Evolutionary conservation across 345 rosid genomes (phyloP).

Genomic region (Pistacia integerrima): DNA sequence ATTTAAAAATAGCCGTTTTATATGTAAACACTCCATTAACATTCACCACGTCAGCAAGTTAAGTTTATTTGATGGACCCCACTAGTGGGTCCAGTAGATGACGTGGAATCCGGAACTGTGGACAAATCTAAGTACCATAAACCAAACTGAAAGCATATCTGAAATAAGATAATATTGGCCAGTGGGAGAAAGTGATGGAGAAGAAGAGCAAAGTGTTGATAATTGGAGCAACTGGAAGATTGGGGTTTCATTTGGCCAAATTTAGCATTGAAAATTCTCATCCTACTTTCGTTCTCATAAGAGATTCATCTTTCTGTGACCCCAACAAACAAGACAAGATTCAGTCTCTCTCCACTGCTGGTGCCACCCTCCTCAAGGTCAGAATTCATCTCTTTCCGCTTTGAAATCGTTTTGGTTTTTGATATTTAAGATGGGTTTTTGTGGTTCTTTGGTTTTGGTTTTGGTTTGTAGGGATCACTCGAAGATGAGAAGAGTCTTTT

Average conservation of each 20-base stretch:
- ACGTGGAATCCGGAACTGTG: slow-evolving; percentile 1
- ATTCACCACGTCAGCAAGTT: background rate
- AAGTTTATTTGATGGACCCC: background rate
- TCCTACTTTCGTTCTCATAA: slow-evolving; percentile 62
- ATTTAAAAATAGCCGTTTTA: slow-evolving; percentile 18
- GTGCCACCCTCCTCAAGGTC: slow-evolving; percentile 65
- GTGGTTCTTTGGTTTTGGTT: background rate
- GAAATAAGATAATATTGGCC: background rate
- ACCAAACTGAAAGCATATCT: background rate
- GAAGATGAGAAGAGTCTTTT: slow-evolving; percentile 61
- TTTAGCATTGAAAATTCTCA: slow-evolving; percentile 51
- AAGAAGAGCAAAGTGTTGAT: slow-evolving; percentile 65
- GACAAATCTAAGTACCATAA: background rate
- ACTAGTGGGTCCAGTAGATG: background rate
- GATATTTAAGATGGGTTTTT: background rate
- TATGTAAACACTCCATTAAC: background rate
- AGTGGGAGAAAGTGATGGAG: slow-evolving; percentile 17
- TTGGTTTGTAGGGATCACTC: slow-evolving; percentile 59
- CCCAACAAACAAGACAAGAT: slow-evolving; percentile 49
- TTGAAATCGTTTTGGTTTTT: background rate
- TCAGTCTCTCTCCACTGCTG: slow-evolving; percentile 47
- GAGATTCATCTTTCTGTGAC: slow-evolving; percentile 50
- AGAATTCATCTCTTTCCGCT: background rate
- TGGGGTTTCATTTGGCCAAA: slow-evolving; percentile 59
- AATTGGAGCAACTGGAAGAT: slow-evolving; percentile 71